These are phyloP conservation scores for Discostella pseudostelligera DNA, from an alignment of 108 stramenopile genomes.

Conservation along the genomic window DNA sequence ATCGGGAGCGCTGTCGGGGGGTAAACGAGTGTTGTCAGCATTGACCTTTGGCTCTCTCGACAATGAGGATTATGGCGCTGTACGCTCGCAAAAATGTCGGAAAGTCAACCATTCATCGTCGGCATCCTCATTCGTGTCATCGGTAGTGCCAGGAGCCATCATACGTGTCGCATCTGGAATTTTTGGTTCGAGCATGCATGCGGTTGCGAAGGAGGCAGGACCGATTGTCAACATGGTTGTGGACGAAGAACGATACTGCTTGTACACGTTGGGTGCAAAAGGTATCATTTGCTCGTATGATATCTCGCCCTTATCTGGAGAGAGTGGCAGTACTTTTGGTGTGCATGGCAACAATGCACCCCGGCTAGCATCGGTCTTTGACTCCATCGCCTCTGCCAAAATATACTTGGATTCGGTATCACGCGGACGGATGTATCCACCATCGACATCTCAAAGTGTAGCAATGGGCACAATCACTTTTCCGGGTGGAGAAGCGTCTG, in stretches of 20 bases:
- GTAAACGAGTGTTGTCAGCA: conserved; percentile 58
- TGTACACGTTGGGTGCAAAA: conserved; percentile 73
- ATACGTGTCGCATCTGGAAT: conserved; percentile 41
- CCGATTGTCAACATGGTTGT: conserved; percentile 68
- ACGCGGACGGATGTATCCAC: conserved; percentile 68
- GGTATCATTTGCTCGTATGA: conserved; percentile 83
- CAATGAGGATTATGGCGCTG: conserved; percentile 1
- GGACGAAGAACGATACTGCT: conserved; percentile 65
- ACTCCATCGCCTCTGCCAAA: conserved; percentile 62
- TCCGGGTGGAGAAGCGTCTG: conserved; percentile 67
- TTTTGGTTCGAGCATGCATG: conserved; percentile 55
- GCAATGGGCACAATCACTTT: conserved; percentile 60
- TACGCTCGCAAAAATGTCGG: conserved; percentile 73
- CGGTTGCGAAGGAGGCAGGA: conserved; percentile 58
- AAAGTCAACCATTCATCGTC: conserved; percentile 73
- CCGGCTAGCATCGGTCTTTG: conserved; percentile 55
- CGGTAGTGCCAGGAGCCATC: conserved; percentile 68
- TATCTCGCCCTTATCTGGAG: conserved; percentile 35
- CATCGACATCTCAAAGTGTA: conserved; percentile 41
- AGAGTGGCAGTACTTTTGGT: neutral
- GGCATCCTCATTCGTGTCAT: conserved; percentile 35
- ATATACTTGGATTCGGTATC: conserved; percentile 76
- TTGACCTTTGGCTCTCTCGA: conserved; percentile 46
- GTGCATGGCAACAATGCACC: conserved; percentile 13
- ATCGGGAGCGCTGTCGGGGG: conserved; percentile 43